Conservation (phyloP, 306 rosid genomes). For the Delonix regia region DNA sequence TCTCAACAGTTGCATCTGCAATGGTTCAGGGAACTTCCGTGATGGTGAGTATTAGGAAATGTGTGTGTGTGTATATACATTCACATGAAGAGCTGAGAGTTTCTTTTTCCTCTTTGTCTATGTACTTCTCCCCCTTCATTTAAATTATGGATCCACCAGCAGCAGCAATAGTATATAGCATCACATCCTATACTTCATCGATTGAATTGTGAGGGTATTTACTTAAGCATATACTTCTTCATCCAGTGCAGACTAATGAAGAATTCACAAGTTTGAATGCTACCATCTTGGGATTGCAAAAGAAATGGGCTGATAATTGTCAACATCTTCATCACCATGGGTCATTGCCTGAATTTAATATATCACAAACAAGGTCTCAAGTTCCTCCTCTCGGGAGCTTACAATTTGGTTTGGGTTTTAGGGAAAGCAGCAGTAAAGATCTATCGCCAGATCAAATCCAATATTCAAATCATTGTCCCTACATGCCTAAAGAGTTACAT, state of each 20-base stretch:
- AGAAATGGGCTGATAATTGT: conserved; percentile 81
- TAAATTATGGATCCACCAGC: conserved; percentile 13
- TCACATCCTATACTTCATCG: conserved; percentile 5
- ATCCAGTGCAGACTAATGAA: conserved; percentile 78
- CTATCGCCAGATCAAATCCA: conserved; percentile 43
- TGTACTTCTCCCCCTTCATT: not conserved
- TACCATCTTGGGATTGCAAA: conserved; percentile 56
- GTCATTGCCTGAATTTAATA: conserved; percentile 50
- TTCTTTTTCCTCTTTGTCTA: not conserved
- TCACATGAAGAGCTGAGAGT: conserved; percentile 1
- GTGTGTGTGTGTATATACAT: not conserved
- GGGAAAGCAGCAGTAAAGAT: conserved; percentile 54
- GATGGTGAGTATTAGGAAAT: conserved; percentile 7
- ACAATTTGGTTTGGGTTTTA: conserved; percentile 40
- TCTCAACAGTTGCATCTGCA: conserved; percentile 18
- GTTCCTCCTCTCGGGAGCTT: conserved; percentile 51
- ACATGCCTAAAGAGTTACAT: conserved; percentile 42
- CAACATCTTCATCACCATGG: conserved; percentile 54
- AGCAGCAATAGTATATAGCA: conserved; percentile 26
- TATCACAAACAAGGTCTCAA: conserved; percentile 48
- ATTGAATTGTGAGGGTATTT: conserved; percentile 35
- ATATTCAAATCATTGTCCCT: conserved; percentile 39
- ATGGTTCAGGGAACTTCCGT: conserved; percentile 15
- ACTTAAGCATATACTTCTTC: conserved; percentile 51
- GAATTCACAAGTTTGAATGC: conserved; percentile 52